Conservation (phyloP, 768 basidiomycete species). For the Rhodotorula paludigena region DNA sequence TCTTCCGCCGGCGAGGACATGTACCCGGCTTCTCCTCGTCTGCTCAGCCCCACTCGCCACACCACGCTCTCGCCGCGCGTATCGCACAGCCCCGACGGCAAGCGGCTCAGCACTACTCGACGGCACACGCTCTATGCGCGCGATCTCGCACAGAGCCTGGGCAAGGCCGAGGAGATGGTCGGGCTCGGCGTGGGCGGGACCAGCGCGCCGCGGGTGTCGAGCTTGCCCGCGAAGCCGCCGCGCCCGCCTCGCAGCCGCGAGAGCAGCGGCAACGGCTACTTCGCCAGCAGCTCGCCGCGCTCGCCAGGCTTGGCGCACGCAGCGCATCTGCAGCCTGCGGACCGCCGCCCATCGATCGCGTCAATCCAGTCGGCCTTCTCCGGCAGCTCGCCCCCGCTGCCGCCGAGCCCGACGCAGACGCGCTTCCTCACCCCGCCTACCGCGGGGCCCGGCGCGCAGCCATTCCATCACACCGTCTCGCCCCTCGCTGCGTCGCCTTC, state of each 20-base stretch:
- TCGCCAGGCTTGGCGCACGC: neutral
- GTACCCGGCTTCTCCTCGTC: neutral
- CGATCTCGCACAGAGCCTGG: no score
- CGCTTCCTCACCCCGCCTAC: neutral
- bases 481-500: neutral
- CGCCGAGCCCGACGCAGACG: no score
- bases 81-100: neutral
- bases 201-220: neutral
- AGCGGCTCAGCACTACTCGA: neutral
- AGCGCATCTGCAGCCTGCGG: neutral
- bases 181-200: neutral
- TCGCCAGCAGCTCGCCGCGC: neutral
- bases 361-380: neutral
- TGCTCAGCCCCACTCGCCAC: neutral
- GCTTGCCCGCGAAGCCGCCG: neutral
- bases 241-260: neutral
- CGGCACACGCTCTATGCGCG: slow-evolving; percentile 4
- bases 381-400: neutral
- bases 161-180: neutral
- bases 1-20: slow-evolving; percentile 14
- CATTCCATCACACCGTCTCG: neutral
- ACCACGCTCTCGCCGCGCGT: neutral
- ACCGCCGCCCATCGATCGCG: neutral
- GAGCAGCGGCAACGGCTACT: neutral
- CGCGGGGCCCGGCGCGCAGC: neutral